phyloP scores from a whole-genome alignment of 345 rosid genomes.

The Psidium guajava region DNA sequence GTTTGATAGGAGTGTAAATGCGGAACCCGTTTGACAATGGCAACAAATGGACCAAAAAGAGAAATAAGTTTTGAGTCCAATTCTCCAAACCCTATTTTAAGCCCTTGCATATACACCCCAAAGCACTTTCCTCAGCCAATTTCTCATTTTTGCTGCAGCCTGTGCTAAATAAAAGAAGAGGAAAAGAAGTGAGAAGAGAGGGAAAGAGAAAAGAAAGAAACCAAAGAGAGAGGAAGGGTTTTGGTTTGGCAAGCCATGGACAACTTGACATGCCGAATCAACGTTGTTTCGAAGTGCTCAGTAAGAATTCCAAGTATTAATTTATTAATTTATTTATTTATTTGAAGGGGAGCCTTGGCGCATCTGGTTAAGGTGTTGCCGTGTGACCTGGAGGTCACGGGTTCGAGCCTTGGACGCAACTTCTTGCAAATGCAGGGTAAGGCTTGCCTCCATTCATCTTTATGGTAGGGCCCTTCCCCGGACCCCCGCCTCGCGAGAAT shows the following conservation, averaged over 20 bases:
- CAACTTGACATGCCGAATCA: not conserved
- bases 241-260: not conserved
- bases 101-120: not conserved
- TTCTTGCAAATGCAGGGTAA: too few relatives aligned
- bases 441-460: too few relatives aligned
- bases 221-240: not conserved
- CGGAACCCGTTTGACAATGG: not conserved
- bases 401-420: too few relatives aligned
- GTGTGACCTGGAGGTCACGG: too few relatives aligned
- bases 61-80: not conserved
- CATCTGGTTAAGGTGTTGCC: too few relatives aligned
- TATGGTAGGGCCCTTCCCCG: too few relatives aligned
- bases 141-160: not conserved
- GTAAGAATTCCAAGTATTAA: not conserved
- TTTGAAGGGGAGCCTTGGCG: too few relatives aligned
- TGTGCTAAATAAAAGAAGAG: not conserved
- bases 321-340: too few relatives aligned
- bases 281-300: rapidly evolving
- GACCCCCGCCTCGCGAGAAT: too few relatives aligned
- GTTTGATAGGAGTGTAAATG: not conserved
- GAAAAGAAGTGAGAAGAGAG: not conserved
- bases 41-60: not conserved
- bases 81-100: not conserved
- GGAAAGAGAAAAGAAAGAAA: not conserved
- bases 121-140: not conserved